Percentiles rank a stretch among this genome's conserved stretches.
Evolutionary conservation across 169 alveolate genomes (phyloP).

Genomic region (Plasmodium cynomolgi): DNA sequence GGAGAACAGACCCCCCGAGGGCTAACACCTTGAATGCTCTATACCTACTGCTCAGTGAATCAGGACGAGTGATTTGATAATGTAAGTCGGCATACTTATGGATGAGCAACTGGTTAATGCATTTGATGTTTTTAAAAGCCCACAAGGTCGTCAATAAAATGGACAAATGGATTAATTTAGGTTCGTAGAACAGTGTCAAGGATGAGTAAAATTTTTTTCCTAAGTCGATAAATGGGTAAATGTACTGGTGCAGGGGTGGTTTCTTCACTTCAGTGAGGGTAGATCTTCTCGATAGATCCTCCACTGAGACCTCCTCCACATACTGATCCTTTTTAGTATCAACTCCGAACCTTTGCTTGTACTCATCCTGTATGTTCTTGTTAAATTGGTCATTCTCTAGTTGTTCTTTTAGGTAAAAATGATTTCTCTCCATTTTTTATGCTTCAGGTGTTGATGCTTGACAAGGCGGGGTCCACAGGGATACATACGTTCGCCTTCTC

Average conservation of each 20-base stretch:
- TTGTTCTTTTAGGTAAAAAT: slow-evolving; percentile 19
- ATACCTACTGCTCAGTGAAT: slow-evolving; percentile 31
- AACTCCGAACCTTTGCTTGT: background rate
- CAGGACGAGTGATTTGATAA: slow-evolving; percentile 59
- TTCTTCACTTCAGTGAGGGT: background rate
- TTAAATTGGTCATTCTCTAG: slow-evolving; percentile 28
- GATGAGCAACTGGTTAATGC: slow-evolving; percentile 34
- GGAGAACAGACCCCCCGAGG: slow-evolving; percentile 42
- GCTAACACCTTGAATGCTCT: slow-evolving; percentile 50
- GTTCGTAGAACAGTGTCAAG: slow-evolving; percentile 32
- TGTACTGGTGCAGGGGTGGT: background rate
- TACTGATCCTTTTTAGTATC: slow-evolving; percentile 2
- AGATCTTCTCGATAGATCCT: background rate
- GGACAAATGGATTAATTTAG: slow-evolving; percentile 45
- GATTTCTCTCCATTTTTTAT: slow-evolving; percentile 9
- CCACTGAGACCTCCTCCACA: slow-evolving; percentile 1
- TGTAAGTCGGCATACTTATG: slow-evolving; percentile 51
- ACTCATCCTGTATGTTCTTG: slow-evolving; percentile 17
- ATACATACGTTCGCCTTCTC: background rate
- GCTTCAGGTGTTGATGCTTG: background rate
- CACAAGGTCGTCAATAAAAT: slow-evolving; percentile 24
- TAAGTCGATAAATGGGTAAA: slow-evolving; percentile 28
- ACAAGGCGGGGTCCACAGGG: background rate
- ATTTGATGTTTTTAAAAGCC: slow-evolving; percentile 47
- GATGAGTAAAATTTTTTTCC: slow-evolving; percentile 50